Conservation (phyloP, 2,329 filamentous ascomycete genomes). For the Raffaelea ambrosiae region DNA sequence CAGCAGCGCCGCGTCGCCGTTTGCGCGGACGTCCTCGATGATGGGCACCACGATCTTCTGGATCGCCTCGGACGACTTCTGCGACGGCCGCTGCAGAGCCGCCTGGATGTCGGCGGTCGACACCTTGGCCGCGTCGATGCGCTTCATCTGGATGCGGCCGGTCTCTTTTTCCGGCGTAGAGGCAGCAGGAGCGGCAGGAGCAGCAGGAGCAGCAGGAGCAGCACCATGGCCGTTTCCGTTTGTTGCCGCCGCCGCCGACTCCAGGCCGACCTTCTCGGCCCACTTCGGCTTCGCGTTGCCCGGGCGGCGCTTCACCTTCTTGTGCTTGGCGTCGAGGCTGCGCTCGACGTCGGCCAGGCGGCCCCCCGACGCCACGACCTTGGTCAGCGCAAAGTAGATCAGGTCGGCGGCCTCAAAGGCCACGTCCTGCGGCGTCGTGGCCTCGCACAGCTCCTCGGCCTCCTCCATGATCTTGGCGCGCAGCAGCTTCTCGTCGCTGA, state of each 20-base stretch:
- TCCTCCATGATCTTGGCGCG: conserved; percentile 98
- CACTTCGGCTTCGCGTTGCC: conserved; percentile 94
- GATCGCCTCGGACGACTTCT: conserved; percentile 90
- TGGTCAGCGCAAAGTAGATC: conserved; percentile 91
- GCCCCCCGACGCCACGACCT: conserved; percentile 78
- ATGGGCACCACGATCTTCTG: conserved; percentile 87
- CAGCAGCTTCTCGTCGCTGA: conserved; percentile 82
- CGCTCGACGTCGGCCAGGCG: conserved; percentile 81
- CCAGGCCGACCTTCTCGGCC: conserved; percentile 50
- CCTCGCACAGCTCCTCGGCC: conserved; percentile 87
- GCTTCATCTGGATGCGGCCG: conserved; percentile 70
- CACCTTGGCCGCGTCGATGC: conserved; percentile 61
- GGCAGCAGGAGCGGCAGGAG: conserved; percentile 16
- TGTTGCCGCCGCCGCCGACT: conserved; percentile 55
- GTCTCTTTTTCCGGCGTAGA: conserved; percentile 18
- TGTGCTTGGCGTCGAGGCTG: conserved; percentile 86
- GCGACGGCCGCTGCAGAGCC: conserved; percentile 78
- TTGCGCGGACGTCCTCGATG: conserved; percentile 73
- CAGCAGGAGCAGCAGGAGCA: conserved; percentile 27
- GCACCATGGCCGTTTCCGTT: neutral
- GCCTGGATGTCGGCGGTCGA: conserved; percentile 58
- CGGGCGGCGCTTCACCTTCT: conserved; percentile 88
- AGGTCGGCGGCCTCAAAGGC: conserved; percentile 93
- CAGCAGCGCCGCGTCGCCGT: conserved; percentile 81
- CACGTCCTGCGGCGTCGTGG: conserved; percentile 57